Percentiles rank a stretch among this genome's conserved stretches.
These are phyloP conservation scores for Umbellularia californica DNA, from an alignment of 164 flowering plant species.

Conservation along the genomic window DNA sequence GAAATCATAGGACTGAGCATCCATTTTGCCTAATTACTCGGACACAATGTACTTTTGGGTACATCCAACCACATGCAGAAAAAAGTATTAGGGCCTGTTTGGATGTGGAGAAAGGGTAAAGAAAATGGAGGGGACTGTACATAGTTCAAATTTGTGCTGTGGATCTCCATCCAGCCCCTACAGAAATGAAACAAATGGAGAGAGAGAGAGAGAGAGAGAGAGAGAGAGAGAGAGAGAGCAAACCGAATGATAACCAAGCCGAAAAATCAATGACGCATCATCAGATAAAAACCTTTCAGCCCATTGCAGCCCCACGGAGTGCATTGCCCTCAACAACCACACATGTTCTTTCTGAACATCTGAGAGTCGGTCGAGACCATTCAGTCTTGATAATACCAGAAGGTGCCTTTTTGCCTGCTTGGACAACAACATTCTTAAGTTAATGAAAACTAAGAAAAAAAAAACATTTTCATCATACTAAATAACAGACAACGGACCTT, in stretches of 20 bases:
- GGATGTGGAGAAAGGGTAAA: no score
- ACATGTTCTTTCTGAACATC: slow-evolving; percentile 66
- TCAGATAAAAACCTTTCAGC: slow-evolving; percentile 52
- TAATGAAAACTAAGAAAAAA: no score
- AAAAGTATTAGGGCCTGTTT: no score
- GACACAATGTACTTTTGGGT: no score
- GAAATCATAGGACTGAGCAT: no score
- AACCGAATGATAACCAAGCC: slow-evolving; percentile 95
- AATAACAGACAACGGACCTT: slow-evolving; percentile 37
- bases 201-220: neutral
- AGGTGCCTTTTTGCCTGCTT: slow-evolving; percentile 73
- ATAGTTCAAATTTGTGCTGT: no score
- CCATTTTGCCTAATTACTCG: no score
- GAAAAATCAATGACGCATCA: slow-evolving; percentile 62
- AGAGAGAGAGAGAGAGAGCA: slow-evolving; percentile 8
- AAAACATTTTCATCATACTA: neutral
- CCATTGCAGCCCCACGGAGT: slow-evolving; percentile 67
- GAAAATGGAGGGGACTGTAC: no score
- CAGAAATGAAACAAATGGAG: no score
- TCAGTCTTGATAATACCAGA: slow-evolving; percentile 61
- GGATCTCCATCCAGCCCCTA: no score
- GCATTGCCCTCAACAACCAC: slow-evolving; percentile 57
- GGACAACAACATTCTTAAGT: neutral
- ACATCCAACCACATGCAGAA: no score
- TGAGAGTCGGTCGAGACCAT: slow-evolving; percentile 65